phyloP scores from a whole-genome alignment of 306 rosid genomes.

The Quercus gilva region DNA sequence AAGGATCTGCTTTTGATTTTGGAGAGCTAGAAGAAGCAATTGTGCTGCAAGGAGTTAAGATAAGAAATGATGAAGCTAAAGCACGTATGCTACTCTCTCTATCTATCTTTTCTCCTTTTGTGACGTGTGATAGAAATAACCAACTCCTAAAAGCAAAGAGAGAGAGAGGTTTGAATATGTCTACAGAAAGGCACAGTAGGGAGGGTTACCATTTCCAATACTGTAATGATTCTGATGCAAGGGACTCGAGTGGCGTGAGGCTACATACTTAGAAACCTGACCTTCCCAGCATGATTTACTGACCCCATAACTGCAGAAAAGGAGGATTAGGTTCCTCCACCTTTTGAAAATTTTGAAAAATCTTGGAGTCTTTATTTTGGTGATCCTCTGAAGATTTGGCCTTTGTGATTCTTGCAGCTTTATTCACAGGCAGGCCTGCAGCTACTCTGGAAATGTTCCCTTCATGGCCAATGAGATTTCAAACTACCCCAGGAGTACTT shows the following conservation, averaged over 20 bases:
- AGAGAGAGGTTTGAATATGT: slow-evolving; percentile 43
- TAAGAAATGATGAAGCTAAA: slow-evolving; percentile 78
- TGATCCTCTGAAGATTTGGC: slow-evolving; percentile 51
- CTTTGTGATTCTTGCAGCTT: slow-evolving; percentile 73
- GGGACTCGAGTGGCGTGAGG: slow-evolving; percentile 54
- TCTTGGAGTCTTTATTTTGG: slow-evolving; percentile 28
- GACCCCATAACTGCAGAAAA: slow-evolving; percentile 77
- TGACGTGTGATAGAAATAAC: slow-evolving; percentile 46
- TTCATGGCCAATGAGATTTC: slow-evolving; percentile 95
- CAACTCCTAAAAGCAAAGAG: slow-evolving; percentile 36
- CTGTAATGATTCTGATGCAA: slow-evolving; percentile 51
- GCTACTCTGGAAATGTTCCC: slow-evolving; percentile 99
- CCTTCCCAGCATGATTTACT: slow-evolving; percentile 54
- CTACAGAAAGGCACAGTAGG: slow-evolving; percentile 27
- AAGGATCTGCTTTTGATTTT: slow-evolving; percentile 72
- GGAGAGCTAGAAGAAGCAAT: slow-evolving; percentile 96
- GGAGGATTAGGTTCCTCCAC: slow-evolving; percentile 52
- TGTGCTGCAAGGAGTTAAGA: slow-evolving; percentile 65
- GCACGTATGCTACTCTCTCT: slow-evolving; percentile 42
- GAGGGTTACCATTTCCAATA: slow-evolving; percentile 45
- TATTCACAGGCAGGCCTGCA: slow-evolving; percentile 77
- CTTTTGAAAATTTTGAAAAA: slow-evolving; percentile 18
- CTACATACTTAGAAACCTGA: slow-evolving; percentile 56
- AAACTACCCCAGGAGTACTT: slow-evolving; percentile 59
- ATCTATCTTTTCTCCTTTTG: slow-evolving; percentile 15